A percentile compares a stretch with the other conserved stretches of the same genome.
Evolutionary conservation across 2,329 filamentous ascomycete genomes (phyloP).

Genomic region (Aspergillus pseudonomiae): DNA sequence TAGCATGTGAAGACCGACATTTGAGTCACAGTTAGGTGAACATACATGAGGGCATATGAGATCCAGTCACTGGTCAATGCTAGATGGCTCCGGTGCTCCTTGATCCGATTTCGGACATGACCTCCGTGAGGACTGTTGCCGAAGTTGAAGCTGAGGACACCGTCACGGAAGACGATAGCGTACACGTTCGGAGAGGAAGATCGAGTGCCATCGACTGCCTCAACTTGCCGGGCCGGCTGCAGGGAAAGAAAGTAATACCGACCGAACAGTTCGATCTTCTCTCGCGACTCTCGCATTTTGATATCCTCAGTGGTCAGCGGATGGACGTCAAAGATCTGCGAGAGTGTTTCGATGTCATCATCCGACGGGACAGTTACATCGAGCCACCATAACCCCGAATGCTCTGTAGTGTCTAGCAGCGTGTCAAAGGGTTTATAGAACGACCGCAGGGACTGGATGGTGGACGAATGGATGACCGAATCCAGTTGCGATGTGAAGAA

Average conservation of each 20-base stretch:
- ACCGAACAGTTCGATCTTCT: slow-evolving; percentile 97
- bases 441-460: slow-evolving; percentile 78
- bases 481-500: slow-evolving; percentile 93
- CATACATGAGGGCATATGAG: slow-evolving; percentile 91
- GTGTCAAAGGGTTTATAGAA: slow-evolving; percentile 80
- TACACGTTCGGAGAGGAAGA: slow-evolving; percentile 92
- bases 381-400: slow-evolving; percentile 91
- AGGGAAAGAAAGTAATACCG: slow-evolving; percentile 97
- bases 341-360: slow-evolving; percentile 83
- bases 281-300: slow-evolving; percentile 83
- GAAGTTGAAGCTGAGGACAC: slow-evolving; percentile 89
- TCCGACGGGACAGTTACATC: slow-evolving; percentile 85
- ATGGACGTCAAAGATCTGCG: slow-evolving; percentile 91
- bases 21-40: slow-evolving; percentile 16
- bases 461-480: slow-evolving; percentile 81
- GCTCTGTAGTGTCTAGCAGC: slow-evolving; percentile 48
- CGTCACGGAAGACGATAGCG: slow-evolving; percentile 89
- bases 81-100: slow-evolving; percentile 86
- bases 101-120: slow-evolving; percentile 87
- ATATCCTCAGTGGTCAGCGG: slow-evolving; percentile 94
- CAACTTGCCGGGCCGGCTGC: slow-evolving; percentile 79
- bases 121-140: slow-evolving; percentile 77
- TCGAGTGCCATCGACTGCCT: slow-evolving; percentile 73
- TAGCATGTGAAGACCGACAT: neutral
- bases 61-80: slow-evolving; percentile 94